Conservation (phyloP, 352 stramenopile species). For the Globisporangium perplexum region DNA sequence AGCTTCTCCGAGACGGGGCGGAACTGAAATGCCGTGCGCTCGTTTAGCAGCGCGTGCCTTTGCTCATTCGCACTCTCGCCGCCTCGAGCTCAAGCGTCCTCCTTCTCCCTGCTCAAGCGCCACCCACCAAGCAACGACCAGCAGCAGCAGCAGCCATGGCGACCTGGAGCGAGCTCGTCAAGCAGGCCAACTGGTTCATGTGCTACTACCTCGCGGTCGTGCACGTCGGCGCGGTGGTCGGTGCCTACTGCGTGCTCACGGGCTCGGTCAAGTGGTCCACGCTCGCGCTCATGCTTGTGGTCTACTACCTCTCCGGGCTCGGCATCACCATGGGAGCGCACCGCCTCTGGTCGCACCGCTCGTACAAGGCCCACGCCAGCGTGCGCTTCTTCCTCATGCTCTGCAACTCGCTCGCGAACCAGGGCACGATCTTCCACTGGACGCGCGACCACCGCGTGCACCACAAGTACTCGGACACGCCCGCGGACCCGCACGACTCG, state of each 20-base stretch:
- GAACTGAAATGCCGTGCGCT: background rate
- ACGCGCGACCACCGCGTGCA: conserved; percentile 98
- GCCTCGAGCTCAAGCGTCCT: background rate
- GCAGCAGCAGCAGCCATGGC: conserved; percentile 4
- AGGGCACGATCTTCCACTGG: conserved; percentile 98
- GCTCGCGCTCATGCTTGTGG: conserved; percentile 86
- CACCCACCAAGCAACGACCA: too few relatives aligned
- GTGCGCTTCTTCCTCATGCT: conserved; percentile 96
- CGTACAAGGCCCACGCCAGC: conserved; percentile 91
- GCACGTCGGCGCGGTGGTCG: conserved; percentile 88
- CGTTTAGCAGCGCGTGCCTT: background rate
- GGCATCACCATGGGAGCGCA: conserved; percentile 98
- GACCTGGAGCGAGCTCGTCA: conserved; percentile 22
- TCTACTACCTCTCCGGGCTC: conserved; percentile 85
- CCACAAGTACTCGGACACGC: conserved; percentile 98
- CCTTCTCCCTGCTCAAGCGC: background rate
- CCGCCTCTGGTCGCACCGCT: conserved; percentile 95
- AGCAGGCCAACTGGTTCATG: conserved; percentile 97
- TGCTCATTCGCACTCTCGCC: conserved; percentile 4
- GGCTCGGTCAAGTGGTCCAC: conserved; percentile 80
- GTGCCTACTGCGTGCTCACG: conserved; percentile 74
- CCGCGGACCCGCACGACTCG: conserved; percentile 94
- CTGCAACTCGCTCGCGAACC: conserved; percentile 95
- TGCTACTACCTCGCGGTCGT: conserved; percentile 96
- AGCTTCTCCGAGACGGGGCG: background rate